These are phyloP conservation scores for Chaetomium tenue DNA, from an alignment of 495 filamentous ascomycete genomes.

Conservation along the genomic window DNA sequence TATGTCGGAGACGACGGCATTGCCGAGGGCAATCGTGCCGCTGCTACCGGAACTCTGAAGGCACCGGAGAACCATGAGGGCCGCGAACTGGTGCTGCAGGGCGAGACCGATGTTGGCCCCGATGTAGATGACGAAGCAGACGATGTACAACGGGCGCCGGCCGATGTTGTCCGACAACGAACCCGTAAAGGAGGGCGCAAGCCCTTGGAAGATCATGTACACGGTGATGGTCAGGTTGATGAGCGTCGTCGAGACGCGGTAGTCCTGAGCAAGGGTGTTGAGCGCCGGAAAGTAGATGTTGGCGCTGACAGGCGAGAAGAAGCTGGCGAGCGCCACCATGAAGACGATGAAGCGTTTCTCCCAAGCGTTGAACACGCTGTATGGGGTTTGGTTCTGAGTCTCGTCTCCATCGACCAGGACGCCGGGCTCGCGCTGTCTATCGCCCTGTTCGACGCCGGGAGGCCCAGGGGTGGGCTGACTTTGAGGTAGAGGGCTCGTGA, in stretches of 20 bases:
- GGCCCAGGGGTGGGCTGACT: neutral
- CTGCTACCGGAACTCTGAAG: slow-evolving; percentile 57
- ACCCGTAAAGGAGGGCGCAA: slow-evolving; percentile 58
- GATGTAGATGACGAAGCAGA: slow-evolving; percentile 56
- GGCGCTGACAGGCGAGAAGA: slow-evolving; percentile 69
- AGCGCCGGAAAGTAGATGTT: slow-evolving; percentile 73
- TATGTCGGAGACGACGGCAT: slow-evolving; percentile 57
- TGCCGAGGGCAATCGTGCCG: slow-evolving; percentile 52
- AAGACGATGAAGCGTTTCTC: slow-evolving; percentile 62
- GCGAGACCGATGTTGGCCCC: slow-evolving; percentile 57
- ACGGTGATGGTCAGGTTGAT: slow-evolving; percentile 65
- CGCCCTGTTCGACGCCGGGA: neutral
- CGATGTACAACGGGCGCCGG: slow-evolving; percentile 54
- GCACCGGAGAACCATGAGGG: slow-evolving; percentile 53
- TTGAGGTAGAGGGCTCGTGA: neutral
- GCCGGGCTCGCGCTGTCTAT: neutral
- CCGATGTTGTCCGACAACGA: slow-evolving; percentile 55
- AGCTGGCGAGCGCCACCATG: slow-evolving; percentile 57
- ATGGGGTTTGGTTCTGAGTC: slow-evolving; percentile 15
- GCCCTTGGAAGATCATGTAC: slow-evolving; percentile 59
- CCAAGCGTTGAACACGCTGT: slow-evolving; percentile 55
- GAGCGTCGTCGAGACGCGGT: slow-evolving; percentile 51
- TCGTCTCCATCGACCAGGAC: neutral
- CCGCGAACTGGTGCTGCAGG: slow-evolving; percentile 48
- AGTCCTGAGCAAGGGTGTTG: slow-evolving; percentile 51